Evolutionary conservation across 208 protist species (phyloP), one percentile per base, ranked within the genome.

Genomic region (Leishmania mexicana): DNA sequence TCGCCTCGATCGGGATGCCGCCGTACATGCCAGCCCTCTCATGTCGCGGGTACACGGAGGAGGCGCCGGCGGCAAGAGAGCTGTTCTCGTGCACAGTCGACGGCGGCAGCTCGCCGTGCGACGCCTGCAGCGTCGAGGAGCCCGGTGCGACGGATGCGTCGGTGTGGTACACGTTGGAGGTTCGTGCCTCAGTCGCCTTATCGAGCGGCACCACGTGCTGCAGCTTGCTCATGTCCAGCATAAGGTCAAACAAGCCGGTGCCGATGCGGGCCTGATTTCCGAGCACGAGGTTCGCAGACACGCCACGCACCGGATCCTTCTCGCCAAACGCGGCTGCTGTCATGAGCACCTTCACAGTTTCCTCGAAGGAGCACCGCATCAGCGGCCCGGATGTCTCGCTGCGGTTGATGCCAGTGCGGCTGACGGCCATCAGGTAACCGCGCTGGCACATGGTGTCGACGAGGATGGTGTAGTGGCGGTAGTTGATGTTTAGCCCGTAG

Each of bases 311-410:
- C 35, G 93, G 84, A 91, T 99, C 99, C 19, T 76, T 79, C 86
- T 99, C 98, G 28, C 96, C 91, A 88, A 99, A 99, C 7, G 91
- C 91, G 35, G 99, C 99, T 3, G 99, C 99, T 60, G 99, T 94
- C 87, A 99, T 96, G 19, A 99, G 95, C 67, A 99, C 98, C 79
- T 99, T 99, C 11, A 99, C 99, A 35, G 99, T 99, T 93, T 99
- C 98, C 94, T 99, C 99, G 88, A 99, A 99, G 28, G 99, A 99
- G 89, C 93, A 98, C 68, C 99, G 92, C 97, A 99, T 99, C 31
- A 99, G 83, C 11, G 98, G 95, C 75, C 99, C 99, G 21, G 98
- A 99, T 53, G 90, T 95, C 54, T 99, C 94, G 51, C 91, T 89
- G 81, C 96, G 94, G 86, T 99, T 99, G 83, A 99, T 99, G 72